These are phyloP conservation scores for Canna indica DNA, from an alignment of 176 grass and related monocot species.

Conservation along the genomic window DNA sequence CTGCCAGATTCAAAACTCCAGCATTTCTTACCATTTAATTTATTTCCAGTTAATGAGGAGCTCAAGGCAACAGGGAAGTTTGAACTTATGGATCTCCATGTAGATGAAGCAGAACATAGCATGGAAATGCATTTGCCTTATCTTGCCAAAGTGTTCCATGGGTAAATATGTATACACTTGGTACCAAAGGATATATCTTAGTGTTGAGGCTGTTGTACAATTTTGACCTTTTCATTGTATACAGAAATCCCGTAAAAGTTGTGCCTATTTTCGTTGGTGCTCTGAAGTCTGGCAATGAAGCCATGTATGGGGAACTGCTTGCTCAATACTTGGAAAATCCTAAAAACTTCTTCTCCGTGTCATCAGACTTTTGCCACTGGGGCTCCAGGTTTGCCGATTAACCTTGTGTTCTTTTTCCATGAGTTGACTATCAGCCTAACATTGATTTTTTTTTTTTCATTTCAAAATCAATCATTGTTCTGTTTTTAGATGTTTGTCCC, in stretches of 20 bases:
- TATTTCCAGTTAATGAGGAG: slow-evolving; percentile 66
- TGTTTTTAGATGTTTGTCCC: no score
- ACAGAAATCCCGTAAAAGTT: slow-evolving; percentile 75
- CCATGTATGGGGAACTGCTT: slow-evolving; percentile 72
- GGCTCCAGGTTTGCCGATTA: slow-evolving; percentile 50
- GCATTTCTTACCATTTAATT: slow-evolving; percentile 5
- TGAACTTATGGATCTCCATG: slow-evolving; percentile 87
- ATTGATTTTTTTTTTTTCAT: not conserved
- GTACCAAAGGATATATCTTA: no score
- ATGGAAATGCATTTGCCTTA: slow-evolving; percentile 99
- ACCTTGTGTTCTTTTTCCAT: slow-evolving; percentile 10
- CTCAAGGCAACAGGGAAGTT: slow-evolving; percentile 70
- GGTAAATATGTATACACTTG: slow-evolving; percentile 48
- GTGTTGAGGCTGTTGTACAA: no score
- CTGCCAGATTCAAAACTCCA: slow-evolving; percentile 16
- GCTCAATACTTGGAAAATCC: slow-evolving; percentile 84
- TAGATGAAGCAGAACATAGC: slow-evolving; percentile 99
- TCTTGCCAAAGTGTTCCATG: slow-evolving; percentile 87
- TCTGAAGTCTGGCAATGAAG: slow-evolving; percentile 68
- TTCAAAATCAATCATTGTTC: no score
- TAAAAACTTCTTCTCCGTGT: slow-evolving; percentile 85
- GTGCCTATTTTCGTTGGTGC: slow-evolving; percentile 87
- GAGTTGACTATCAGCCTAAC: slow-evolving; percentile 11
- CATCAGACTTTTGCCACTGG: slow-evolving; percentile 97
- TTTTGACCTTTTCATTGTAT: not conserved